Percentiles rank a stretch among this genome's conserved stretches.
Evolutionary conservation across 148 eudicot genomes (phyloP).

Genomic region (Cornus florida): DNA sequence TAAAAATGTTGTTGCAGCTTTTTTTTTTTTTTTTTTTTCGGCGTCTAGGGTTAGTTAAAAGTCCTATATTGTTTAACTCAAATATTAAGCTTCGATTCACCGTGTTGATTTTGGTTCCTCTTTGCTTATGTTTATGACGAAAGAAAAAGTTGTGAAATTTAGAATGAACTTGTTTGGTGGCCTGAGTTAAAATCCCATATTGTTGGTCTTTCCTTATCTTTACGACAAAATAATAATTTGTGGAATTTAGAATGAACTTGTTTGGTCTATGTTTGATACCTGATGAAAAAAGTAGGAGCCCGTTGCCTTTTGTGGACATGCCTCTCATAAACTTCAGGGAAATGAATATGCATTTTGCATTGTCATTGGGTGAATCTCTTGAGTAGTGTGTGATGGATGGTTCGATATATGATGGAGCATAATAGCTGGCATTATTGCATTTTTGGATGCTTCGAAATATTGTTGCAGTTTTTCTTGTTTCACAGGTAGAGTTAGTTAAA

Average conservation of each 20-base stretch:
- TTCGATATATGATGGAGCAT: slow-evolving; percentile 53
- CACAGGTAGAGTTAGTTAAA: no score
- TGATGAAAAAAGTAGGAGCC: neutral
- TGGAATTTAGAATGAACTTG: neutral
- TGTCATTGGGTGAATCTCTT: slow-evolving; percentile 57
- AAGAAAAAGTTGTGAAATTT: neutral
- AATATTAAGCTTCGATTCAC: neutral
- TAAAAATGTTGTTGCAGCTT: no score
- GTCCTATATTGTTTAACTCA: neutral
- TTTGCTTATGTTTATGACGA: neutral
- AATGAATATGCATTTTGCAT: slow-evolving; percentile 29
- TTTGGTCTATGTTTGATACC: no score
- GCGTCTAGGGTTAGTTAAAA: no score
- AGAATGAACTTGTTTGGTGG: no score
- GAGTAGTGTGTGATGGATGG: slow-evolving; percentile 29
- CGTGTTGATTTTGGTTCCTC: neutral
- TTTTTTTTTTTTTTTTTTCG: no score
- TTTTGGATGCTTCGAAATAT: neutral
- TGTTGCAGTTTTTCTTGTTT: neutral
- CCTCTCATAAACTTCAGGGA: slow-evolving; percentile 59
- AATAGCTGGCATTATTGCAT: neutral
- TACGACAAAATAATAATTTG: neutral
- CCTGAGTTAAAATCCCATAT: no score
- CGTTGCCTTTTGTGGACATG: slow-evolving; percentile 38
- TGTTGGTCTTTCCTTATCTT: neutral